These are phyloP conservation scores for Camelina laxa DNA, from an alignment of 345 rosid genomes.

Conservation along the genomic window DNA sequence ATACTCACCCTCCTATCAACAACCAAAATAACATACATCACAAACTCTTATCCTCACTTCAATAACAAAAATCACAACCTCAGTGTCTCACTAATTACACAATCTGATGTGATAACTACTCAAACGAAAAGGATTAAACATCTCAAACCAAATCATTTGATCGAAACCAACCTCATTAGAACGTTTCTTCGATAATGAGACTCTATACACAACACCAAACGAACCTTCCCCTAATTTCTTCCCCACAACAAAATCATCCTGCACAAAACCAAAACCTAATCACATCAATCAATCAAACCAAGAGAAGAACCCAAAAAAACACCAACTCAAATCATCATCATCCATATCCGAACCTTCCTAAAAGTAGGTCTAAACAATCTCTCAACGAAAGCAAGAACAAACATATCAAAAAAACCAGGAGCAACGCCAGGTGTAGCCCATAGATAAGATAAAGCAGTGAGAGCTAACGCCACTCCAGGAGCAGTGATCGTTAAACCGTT, in stretches of 20 bases:
- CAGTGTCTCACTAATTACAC: background rate
- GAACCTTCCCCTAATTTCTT: slow-evolving; percentile 98
- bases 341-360: slow-evolving; percentile 56
- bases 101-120: background rate
- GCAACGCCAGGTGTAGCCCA: slow-evolving; percentile 99
- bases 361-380: slow-evolving; percentile 77
- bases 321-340: background rate
- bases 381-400: slow-evolving; percentile 92
- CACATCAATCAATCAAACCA: background rate
- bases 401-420: slow-evolving; percentile 97
- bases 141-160: slow-evolving; percentile 8
- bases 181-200: slow-evolving; percentile 66
- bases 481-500: slow-evolving; percentile 71
- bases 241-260: slow-evolving; percentile 96
- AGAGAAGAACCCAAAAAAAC: background rate
- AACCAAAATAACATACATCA: slow-evolving; percentile 5
- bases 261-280: slow-evolving; percentile 38
- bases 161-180: slow-evolving; percentile 59
- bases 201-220: slow-evolving; percentile 88
- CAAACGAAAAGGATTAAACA: background rate
- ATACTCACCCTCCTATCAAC: slow-evolving; percentile 71
- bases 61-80: background rate
- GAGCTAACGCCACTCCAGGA: slow-evolving; percentile 84
- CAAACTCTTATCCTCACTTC: background rate
- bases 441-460: slow-evolving; percentile 80